Evolutionary conservation across 495 filamentous ascomycete species (phyloP), one percentile per base, ranked within the genome.

Genomic region (Lophium mytilinum): DNA sequence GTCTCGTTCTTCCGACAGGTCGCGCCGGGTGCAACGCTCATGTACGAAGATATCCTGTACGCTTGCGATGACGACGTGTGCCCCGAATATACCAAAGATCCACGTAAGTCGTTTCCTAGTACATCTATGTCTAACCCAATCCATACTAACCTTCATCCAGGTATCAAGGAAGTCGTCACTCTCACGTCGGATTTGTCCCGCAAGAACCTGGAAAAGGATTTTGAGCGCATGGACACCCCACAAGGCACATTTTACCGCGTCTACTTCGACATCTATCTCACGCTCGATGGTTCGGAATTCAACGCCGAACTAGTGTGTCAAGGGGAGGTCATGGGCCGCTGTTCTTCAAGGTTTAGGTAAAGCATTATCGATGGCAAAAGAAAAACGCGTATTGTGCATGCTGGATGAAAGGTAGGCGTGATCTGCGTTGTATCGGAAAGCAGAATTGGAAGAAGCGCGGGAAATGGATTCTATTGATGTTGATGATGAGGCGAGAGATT

Each of bases 41-140:
- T 97, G 91, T 98, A 98, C 70, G 94, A 97, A 76, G 94, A 98
- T 76, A 90, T 97, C 49, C 72, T 98, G 48, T 98, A 97, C 71
- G 94, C 94, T 50, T 98, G 93, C 71, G 93, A 98, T 66, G 91
- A 97, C 50, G 93, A 98, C 69, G 87, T 94, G 53, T 98, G 94
- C 73, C 93, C 93, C 1, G 93, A 98, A 70, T 98, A 98, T 66
- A 96, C 91, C 59, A 98, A 97, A 68, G 93, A 98, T 83, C 92
- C 93, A 53, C 88, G 93, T 98, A 85, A 84, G 91, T 30, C 24
- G 2, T 86, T 42, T 40, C 55, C 9, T 14, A 37, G 24, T 46
- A 12, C 50, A 14, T n/a, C 41, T 34, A 15, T 18, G 39, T 18
- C 18, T 36, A 52, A 24, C 18, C 24, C 40, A 17, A 18, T 36